phyloP scores from a whole-genome alignment of 306 rosid species.

The Pueraria montana region DNA sequence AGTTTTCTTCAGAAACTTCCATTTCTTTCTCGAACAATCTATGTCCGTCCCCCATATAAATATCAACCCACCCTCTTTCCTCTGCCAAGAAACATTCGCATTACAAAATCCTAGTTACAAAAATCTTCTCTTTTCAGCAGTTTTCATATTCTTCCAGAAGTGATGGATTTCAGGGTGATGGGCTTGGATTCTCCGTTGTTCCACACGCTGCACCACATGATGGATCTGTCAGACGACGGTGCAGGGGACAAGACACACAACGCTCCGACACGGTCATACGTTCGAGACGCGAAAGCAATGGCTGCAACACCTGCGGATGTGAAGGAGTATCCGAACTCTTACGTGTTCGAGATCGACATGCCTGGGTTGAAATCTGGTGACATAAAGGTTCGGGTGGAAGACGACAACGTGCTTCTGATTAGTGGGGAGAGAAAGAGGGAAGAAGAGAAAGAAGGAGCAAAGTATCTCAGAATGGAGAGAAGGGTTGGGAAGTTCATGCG shows the following conservation, averaged over 20 bases:
- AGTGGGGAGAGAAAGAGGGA: not conserved
- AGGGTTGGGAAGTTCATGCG: not conserved
- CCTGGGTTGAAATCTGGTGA: conserved; percentile 7
- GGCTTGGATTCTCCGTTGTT: not conserved
- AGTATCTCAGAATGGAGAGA: not conserved
- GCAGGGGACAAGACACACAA: not conserved
- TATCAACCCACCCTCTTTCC: not conserved
- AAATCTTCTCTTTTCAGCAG: not conserved
- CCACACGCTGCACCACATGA: not conserved
- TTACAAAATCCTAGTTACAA: not conserved
- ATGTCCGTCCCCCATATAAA: not conserved
- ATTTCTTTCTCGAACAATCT: conserved; percentile 11
- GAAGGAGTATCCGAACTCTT: not conserved
- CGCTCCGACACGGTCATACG: not conserved
- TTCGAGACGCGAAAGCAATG: not conserved
- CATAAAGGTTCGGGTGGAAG: not conserved
- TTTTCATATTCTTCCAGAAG: no score
- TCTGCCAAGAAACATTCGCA: not conserved
- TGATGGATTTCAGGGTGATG: not conserved
- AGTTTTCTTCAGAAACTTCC: conserved; percentile 36
- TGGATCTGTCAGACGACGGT: not conserved
- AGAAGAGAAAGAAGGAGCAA: not conserved
- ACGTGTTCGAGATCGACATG: not conserved
- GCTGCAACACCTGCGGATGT: conserved; percentile 2
- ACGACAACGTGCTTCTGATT: not conserved